phyloP scores from a whole-genome alignment of 805 yeast species.

The Yarrowia keelungensis region DNA sequence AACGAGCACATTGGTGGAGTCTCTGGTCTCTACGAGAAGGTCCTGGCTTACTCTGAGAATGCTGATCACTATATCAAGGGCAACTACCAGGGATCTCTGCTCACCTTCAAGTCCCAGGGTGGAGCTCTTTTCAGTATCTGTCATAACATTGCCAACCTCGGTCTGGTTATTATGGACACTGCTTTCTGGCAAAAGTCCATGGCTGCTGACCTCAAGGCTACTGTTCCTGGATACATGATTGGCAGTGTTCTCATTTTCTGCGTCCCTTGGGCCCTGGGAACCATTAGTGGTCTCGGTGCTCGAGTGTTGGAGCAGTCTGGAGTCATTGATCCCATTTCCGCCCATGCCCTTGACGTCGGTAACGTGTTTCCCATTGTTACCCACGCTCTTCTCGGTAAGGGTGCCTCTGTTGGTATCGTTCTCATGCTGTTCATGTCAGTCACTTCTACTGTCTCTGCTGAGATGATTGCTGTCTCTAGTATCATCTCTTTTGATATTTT shows the following conservation, averaged over 20 bases:
- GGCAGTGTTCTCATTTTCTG: constrained; percentile 58
- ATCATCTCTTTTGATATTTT: constrained; percentile 58
- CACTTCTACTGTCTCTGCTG: constrained; percentile 54
- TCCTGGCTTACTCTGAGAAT: constrained; percentile 53
- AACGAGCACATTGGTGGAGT: constrained; percentile 56
- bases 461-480: constrained; percentile 53
- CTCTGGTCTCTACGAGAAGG: constrained; percentile 54
- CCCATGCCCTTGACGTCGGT: constrained; percentile 78
- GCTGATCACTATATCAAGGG: constrained; percentile 43
- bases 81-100: constrained; percentile 52
- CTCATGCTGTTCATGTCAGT: constrained; percentile 53
- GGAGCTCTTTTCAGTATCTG: constrained; percentile 40
- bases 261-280: constrained; percentile 53
- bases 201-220: constrained; percentile 54
- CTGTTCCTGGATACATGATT: constrained; percentile 54
- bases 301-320: constrained; percentile 59
- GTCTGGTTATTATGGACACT: constrained; percentile 47
- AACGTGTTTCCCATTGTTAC: constrained; percentile 70
- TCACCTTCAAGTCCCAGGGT: constrained; percentile 52
- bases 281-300: constrained; percentile 52
- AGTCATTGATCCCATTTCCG: constrained; percentile 61
- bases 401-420: constrained; percentile 80
- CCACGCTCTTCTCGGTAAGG: constrained; percentile 77
- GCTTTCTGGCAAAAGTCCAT: constrained; percentile 54
- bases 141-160: constrained; percentile 41